Evolutionary conservation across 2,329 filamentous ascomycete species (phyloP), one percentile per base, ranked within the genome.

Genomic region (Blastomyces gilchristii): DNA sequence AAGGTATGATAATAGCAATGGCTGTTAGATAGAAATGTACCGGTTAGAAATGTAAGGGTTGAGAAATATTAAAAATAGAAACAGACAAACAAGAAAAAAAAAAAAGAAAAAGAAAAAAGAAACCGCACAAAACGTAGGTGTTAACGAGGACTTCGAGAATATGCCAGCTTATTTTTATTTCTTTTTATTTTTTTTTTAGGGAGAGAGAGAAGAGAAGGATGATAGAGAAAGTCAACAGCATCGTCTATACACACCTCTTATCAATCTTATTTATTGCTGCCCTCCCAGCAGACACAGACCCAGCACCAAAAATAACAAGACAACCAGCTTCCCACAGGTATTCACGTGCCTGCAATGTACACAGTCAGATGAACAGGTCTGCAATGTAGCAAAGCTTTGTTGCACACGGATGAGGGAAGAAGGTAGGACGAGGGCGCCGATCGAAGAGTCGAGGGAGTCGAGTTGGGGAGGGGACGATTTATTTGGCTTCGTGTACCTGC

Each of bases 261-360:
- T 37, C 34, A 37, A 37, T 52, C 0, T 22, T 28, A 7, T 28
- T 22, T 52, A 25, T 52, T 52, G 25, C 45, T 4, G n/a, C 22
- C 49, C 49, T 22, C 12, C 22, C 25, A 6, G 22, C 25, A 1
- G 22, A 14, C 22, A 52, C 22, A 28, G 49, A 25, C 1, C 45
- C 4, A 22, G n/a, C n/a, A 22, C 4, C 28, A 31, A 53, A 59
- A 37, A 8, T 6, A 65, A 66, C 52, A 63, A 49, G 45, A 49
- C 34, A 37, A 5, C 34, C 49, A 52, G 22, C 22, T 28, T 37
- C 7, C 22, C 47, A 50, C 47, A 50, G 47, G 8, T 52, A 43
- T 28, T 22, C 49, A 28, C 49, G 12, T 6, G 2, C 22, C 5
- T 45, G 5, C 18, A 45, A 2, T 3, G 56, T 59, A 60, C 45